Evolutionary conservation across 768 basidiomycete genomes (phyloP), one percentile per base, ranked within the genome.

Genomic region (Clitopilus passeckerianus): DNA sequence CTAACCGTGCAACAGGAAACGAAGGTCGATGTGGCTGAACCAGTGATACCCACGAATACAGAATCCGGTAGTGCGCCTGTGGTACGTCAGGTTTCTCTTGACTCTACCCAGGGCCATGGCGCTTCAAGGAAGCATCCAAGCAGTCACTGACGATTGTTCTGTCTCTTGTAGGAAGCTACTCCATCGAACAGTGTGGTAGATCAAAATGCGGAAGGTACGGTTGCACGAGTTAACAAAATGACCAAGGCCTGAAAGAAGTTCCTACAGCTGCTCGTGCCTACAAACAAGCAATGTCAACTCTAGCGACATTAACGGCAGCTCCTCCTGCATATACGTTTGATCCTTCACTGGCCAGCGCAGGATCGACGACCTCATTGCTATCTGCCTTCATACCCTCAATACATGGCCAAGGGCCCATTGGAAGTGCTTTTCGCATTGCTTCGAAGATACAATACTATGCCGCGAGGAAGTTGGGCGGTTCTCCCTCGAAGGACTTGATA

Each of bases 331-430:
- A 84, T 58, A 77, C 81, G 20, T 81, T 84, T 50, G 85, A 88
- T 54, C 77, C 83, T 1, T 75, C 76, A 6, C 73, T 80, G 20
- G 74, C 79, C 14, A 77, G 75, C 9, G 74, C 77, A 23, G 69
- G 72, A 35, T 67, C 71, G 52, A 70, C 80, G 1, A 77, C 74
- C 60, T 87, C 86, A 14, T 72, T 90, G 34, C 71, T 91, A 16
- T 84, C 86, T 2, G 80, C 84, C 0, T 77, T 91, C 57, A 73
- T 91, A 12, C 90, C 91, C 0, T 89, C 80, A 64, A 72, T 83
- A 20, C 90, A 91, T 68, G 89, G 88, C 1, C 88, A 89, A 70
- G 90, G 89, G 3, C 91, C 91, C 6, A 69, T 93, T 34, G 88
- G 86, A 24, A 88, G 83, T 62, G 78, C 81, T 5, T 67, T 90